Percentiles rank a stretch among this genome's conserved stretches.
phyloP scores from a whole-genome alignment of 441 rosid species.

The Erodium texanum region DNA sequence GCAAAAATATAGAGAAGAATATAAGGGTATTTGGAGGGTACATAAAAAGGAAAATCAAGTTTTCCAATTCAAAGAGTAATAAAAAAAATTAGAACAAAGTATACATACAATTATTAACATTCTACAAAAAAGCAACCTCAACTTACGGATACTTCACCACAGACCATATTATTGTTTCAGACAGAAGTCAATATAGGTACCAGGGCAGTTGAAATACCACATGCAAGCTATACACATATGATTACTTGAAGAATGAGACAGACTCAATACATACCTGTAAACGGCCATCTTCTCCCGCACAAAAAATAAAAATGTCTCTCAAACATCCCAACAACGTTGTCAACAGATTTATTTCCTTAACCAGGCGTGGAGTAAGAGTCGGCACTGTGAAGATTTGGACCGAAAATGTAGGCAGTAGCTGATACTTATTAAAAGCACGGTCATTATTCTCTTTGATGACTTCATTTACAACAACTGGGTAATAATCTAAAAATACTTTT shows the following conservation, averaged over 20 bases:
- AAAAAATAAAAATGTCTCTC: slow-evolving; percentile 49
- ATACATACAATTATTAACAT: not conserved
- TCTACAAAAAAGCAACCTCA: not conserved
- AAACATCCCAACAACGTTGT: slow-evolving; percentile 69
- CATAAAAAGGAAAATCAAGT: not conserved
- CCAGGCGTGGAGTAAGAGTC: slow-evolving; percentile 80
- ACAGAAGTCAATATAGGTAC: not conserved
- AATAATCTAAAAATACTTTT: slow-evolving; percentile 70
- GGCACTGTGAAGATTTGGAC: slow-evolving; percentile 96
- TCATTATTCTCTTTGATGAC: slow-evolving; percentile 47
- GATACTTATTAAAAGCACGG: slow-evolving; percentile 39
- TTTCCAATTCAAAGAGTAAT: not conserved
- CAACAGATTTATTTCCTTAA: slow-evolving; percentile 75
- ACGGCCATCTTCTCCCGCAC: slow-evolving; percentile 75
- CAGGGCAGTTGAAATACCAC: not conserved
- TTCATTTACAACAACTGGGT: slow-evolving; percentile 61
- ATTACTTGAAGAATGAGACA: slow-evolving; percentile 3
- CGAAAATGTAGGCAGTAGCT: slow-evolving; percentile 61
- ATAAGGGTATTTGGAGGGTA: not conserved
- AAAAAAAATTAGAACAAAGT: not conserved
- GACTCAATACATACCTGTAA: slow-evolving; percentile 41
- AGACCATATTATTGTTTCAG: not conserved
- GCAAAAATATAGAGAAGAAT: not conserved
- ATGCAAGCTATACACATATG: not conserved
- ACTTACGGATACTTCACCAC: not conserved